These are phyloP conservation scores for Mortierella sp. DNA, from an alignment of 371 early-diverging fungal genomes.

Conservation along the genomic window DNA sequence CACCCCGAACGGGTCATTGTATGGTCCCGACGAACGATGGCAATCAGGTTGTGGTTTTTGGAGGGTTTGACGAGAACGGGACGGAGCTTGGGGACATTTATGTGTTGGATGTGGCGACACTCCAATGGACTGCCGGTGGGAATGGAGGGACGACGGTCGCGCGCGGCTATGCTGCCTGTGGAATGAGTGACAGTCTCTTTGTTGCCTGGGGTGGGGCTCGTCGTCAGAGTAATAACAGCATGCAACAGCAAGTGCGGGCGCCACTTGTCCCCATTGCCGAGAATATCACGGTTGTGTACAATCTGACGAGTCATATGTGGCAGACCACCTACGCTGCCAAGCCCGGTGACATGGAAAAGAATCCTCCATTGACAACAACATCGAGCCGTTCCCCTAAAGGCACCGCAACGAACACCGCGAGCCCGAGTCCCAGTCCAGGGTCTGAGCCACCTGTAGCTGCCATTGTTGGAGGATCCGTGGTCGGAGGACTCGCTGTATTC, in stretches of 20 bases:
- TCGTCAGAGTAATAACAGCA: too few relatives aligned
- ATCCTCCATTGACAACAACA: background rate
- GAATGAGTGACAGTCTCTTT: background rate
- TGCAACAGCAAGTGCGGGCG: background rate
- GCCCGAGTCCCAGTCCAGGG: background rate
- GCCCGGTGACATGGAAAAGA: background rate
- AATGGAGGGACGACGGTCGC: background rate
- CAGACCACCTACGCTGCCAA: background rate
- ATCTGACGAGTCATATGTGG: background rate
- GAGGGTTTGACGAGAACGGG: background rate
- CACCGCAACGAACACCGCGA: background rate
- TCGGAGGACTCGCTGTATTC: background rate
- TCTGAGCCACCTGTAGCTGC: background rate
- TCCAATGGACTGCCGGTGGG: background rate
- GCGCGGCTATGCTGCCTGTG: background rate
- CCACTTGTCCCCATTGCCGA: background rate
- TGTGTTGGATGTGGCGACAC: background rate
- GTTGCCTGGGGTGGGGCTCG: background rate
- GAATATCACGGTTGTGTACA: background rate
- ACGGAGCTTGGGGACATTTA: background rate
- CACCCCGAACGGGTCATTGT: background rate
- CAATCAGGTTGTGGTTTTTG: background rate
- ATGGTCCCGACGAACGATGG: background rate
- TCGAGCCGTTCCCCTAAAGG: background rate
- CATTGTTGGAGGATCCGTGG: background rate